phyloP scores from a whole-genome alignment of 805 yeast species.

The Wickerhamomyces rabaulensis region DNA sequence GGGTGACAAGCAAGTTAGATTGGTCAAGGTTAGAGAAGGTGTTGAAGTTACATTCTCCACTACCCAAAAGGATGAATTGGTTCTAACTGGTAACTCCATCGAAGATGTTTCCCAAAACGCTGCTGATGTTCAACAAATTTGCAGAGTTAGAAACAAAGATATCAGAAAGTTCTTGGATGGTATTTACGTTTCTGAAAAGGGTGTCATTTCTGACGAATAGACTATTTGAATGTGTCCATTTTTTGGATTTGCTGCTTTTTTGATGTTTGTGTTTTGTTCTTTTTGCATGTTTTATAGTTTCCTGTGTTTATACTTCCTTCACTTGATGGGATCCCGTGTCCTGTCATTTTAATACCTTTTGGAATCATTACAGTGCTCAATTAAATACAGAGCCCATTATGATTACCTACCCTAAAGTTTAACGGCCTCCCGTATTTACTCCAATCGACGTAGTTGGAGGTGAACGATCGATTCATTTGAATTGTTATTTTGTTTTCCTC shows the following conservation, averaged over 20 bases:
- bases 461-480: background rate
- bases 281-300: background rate
- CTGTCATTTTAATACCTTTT: background rate
- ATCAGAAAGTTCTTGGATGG: slow-evolving; percentile 99
- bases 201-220: slow-evolving; percentile 62
- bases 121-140: slow-evolving; percentile 96
- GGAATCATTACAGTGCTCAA: slow-evolving; percentile 14
- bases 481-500: background rate
- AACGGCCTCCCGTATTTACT: background rate
- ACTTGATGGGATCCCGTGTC: background rate
- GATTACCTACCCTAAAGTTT: slow-evolving; percentile 2
- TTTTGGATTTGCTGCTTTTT: no score
- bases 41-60: slow-evolving; percentile 79
- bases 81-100: slow-evolving; percentile 89
- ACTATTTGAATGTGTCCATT: no score
- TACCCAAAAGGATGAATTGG: slow-evolving; percentile 89
- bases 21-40: slow-evolving; percentile 81
- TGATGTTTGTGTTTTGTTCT: background rate
- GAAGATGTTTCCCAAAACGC: slow-evolving; percentile 98
- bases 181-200: slow-evolving; percentile 97
- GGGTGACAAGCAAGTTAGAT: slow-evolving; percentile 98
- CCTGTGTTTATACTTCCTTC: slow-evolving; percentile 1
- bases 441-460: background rate
- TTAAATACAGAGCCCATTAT: slow-evolving; percentile 12
- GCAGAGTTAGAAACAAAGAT: slow-evolving; percentile 99